phyloP scores from a whole-genome alignment of 106 monocot species.

The Hemerocallis citrina region DNA sequence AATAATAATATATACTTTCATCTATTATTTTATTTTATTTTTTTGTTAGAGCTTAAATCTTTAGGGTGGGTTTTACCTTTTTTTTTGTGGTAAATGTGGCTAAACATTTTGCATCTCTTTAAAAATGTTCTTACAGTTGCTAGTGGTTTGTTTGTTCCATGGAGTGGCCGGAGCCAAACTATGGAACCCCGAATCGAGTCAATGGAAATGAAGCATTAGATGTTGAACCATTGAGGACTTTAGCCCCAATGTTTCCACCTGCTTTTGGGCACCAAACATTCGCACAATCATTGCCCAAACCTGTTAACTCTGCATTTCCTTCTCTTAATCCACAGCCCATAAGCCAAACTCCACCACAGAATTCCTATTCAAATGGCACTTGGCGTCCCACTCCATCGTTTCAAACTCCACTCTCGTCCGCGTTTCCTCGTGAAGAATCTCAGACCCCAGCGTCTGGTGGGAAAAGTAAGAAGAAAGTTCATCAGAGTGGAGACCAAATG shows the following conservation, averaged over 20 bases:
- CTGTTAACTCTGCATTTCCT: conserved; percentile 13
- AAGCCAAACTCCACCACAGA: neutral
- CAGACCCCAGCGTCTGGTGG: conserved; percentile 13
- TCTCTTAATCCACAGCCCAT: neutral
- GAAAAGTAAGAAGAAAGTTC: conserved; percentile 11
- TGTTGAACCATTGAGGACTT: conserved; percentile 32
- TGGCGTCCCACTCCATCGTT: neutral
- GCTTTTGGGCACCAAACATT: conserved; percentile 22
- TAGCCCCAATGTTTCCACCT: conserved; percentile 45
- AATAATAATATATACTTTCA: no score
- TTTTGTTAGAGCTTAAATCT: no score
- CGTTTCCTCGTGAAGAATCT: no score
- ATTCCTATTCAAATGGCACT: neutral
- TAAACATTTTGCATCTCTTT: no score
- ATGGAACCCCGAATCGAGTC: no score
- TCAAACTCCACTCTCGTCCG: neutral
- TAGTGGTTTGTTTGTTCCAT: neutral
- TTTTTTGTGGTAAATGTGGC: no score
- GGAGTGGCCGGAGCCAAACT: neutral
- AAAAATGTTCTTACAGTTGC: neutral
- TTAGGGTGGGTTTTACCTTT: no score
- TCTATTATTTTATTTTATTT: no score
- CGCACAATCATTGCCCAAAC: neutral
- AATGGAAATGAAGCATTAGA: conserved; percentile 16
- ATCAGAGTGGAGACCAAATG: neutral